A percentile compares a stretch with the other conserved stretches of the same genome.
phyloP scores from a whole-genome alignment of 345 rosid species.

The Arabidopsis thaliana region TAIR10.1 NC_003070.9:19816501-19817000 shows the following conservation, averaged over 20 bases:
- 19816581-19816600: slow-evolving; percentile 10
- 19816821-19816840: slow-evolving; percentile 97
- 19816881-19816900: slow-evolving; percentile 96
- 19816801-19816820: slow-evolving; percentile 59
- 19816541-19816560: slow-evolving; percentile 36
- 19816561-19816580: slow-evolving; percentile 20
- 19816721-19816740: slow-evolving; percentile 92
- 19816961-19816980: slow-evolving; percentile 18
- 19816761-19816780: slow-evolving; percentile 23
- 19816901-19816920: slow-evolving; percentile 44
- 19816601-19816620: slow-evolving; percentile 13
- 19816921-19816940: slow-evolving; percentile 29
- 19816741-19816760: slow-evolving; percentile 38
- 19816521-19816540: no score
- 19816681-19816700: slow-evolving; percentile 98
- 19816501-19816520: slow-evolving; percentile 96
- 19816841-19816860: slow-evolving; percentile 88
- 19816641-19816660: slow-evolving; percentile 47
- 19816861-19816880: slow-evolving; percentile 86
- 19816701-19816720: slow-evolving; percentile 87
- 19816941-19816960: slow-evolving; percentile 1
- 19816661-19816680: slow-evolving; percentile 99
- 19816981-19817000: slow-evolving; percentile 25
- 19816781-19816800: slow-evolving; percentile 25
- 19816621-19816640: slow-evolving; percentile 35